These are phyloP conservation scores for Chaetomium fimeti DNA, from an alignment of 495 filamentous ascomycete species.

Conservation along the genomic window DNA sequence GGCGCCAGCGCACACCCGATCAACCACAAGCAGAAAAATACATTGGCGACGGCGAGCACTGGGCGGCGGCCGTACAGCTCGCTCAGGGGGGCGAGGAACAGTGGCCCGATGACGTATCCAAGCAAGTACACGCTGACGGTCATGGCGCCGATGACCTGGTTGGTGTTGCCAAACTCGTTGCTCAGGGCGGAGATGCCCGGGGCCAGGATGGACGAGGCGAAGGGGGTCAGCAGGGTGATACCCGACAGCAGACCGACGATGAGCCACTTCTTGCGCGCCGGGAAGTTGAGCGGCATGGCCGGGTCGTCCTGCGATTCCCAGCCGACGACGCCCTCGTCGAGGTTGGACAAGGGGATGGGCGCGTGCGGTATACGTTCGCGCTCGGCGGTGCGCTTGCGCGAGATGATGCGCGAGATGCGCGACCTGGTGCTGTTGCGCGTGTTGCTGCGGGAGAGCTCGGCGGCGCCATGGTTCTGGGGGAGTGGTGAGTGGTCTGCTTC, in stretches of 20 bases:
- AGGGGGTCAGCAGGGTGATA: constrained; percentile 60
- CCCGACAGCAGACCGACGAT: constrained; percentile 52
- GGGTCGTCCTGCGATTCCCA: constrained; percentile 67
- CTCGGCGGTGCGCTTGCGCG: constrained; percentile 21
- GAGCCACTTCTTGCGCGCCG: constrained; percentile 61
- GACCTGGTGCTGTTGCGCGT: constrained; percentile 26
- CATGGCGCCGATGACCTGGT: constrained; percentile 37
- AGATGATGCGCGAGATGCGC: constrained; percentile 28
- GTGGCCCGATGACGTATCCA: constrained; percentile 45
- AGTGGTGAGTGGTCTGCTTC: neutral
- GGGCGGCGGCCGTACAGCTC: constrained; percentile 71
- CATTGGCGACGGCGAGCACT: constrained; percentile 60
- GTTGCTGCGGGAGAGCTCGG: constrained; percentile 19
- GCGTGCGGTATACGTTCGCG: constrained; percentile 29
- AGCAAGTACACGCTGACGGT: constrained; percentile 48
- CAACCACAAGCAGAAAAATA: constrained; percentile 67
- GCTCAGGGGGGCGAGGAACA: constrained; percentile 65
- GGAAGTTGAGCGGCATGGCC: constrained; percentile 70
- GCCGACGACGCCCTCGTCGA: constrained; percentile 51
- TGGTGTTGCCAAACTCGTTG: constrained; percentile 50
- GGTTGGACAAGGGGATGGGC: constrained; percentile 44
- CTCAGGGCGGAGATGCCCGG: constrained; percentile 57
- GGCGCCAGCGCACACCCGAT: constrained; percentile 68
- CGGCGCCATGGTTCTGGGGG: constrained; percentile 4
- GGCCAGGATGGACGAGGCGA: constrained; percentile 66